Base-by-base conservation (phyloP, 2,329 filamentous ascomycete species). In the Fusarium verrucosum region DNA sequence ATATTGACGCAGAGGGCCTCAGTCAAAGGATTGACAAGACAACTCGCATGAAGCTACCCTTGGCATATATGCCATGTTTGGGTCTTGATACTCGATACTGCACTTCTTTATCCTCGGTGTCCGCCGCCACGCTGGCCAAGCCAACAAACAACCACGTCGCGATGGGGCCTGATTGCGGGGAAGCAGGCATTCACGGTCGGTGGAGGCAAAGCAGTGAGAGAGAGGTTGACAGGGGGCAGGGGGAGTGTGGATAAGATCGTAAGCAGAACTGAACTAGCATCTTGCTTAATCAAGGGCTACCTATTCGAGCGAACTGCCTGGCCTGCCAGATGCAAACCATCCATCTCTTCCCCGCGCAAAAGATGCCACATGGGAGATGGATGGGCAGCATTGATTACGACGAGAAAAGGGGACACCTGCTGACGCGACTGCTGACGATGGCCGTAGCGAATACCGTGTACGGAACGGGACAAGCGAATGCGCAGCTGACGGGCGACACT, bases 151-250 rank as follows among this genome's bases (percentile, higher is more conserved):
- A 52, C 42, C 60, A 59, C 57, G 61, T 59, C 32, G 49, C 19
- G 47, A 64, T 47, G 58, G 58, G 50, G 43, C 47, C 50, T 57
- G 59, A 62, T 62, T 65, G 62, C 62, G 62, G 62, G 62, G 62
- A 45, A 65, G 60, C 62, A 65, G 55, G 62, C 60, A 65, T 65
- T 40, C 20, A 17, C 35, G 26, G 56, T 57, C 35, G 26, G 56
- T 57, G 42, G 60, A 63, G 60, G 56, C 26, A 13, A 63, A 58
- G 56, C 13, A 53, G 26, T 22, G 26, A 46, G 17, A 36, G n/a
- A n/a, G n/a, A n/a, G n/a, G 44, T 49, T 61, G 37, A 62, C 57
- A 65, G 57, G 62, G 62, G 33, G 22, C 28, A n/a, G n/a, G 59
- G 55, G 62, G 62, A 58, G 62, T 66, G 62, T 33, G 26, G 32